phyloP scores from a whole-genome alignment of 805 yeast species.

The Saturnispora serradocipensis region DNA sequence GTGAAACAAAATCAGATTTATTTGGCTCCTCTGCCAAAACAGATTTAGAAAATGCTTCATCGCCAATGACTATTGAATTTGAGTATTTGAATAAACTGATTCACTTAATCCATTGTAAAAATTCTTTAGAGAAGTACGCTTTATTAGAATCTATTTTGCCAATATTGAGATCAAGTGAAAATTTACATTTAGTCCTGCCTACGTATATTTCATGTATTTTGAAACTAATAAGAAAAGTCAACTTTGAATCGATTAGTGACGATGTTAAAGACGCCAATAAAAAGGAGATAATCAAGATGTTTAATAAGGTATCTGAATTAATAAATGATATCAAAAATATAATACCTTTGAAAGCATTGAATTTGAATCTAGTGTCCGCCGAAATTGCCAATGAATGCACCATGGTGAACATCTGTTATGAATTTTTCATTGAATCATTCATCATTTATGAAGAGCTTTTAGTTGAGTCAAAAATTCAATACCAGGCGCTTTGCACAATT shows the following conservation, averaged over 20 bases:
- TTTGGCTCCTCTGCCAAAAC: conserved; percentile 21
- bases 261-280: conserved; percentile 7
- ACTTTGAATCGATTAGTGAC: conserved; percentile 17
- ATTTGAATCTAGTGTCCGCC: conserved; percentile 58
- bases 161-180: conserved; percentile 42
- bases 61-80: conserved; percentile 33
- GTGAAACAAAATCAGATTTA: conserved; percentile 13
- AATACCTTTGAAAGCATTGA: conserved; percentile 29
- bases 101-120: conserved; percentile 48
- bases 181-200: conserved; percentile 51
- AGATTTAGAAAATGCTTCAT: conserved; percentile 8
- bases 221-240: conserved; percentile 39
- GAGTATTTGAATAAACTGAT: conserved; percentile 62
- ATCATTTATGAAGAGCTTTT: conserved; percentile 66
- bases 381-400: conserved; percentile 69
- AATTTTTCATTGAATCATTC: conserved; percentile 81
- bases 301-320: conserved; percentile 64
- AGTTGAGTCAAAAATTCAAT: conserved; percentile 40
- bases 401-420: conserved; percentile 69
- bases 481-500: conserved; percentile 38
- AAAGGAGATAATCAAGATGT: conserved; percentile 29
- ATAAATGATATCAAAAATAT: conserved; percentile 52
- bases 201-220: conserved; percentile 58
- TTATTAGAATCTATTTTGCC: conserved; percentile 38
- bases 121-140: conserved; percentile 35